phyloP scores from a whole-genome alignment of 225 moss, liverwort and hornwort species.

The Thuidium tamariscinum region DNA sequence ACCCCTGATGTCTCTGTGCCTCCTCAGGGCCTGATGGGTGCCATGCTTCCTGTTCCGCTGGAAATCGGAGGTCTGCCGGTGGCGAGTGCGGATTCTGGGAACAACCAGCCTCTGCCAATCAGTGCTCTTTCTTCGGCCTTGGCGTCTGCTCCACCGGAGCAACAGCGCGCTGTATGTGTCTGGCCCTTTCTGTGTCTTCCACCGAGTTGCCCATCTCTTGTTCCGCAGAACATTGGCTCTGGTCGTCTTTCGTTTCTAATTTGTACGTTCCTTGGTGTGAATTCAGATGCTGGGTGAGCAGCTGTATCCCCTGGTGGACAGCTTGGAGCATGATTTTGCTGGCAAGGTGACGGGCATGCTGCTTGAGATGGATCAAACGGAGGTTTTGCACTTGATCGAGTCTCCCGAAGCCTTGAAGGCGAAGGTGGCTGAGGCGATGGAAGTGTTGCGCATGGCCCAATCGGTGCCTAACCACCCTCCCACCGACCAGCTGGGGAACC shows the following conservation, averaged over 20 bases:
- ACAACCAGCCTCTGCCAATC: slow-evolving; percentile 75
- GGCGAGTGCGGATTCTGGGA: slow-evolving; percentile 46
- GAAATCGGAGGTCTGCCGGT: slow-evolving; percentile 66
- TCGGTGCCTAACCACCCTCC: slow-evolving; percentile 43
- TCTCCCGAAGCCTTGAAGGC: slow-evolving; percentile 88
- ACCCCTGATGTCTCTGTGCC: slow-evolving; percentile 69
- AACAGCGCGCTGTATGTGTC: slow-evolving; percentile 78
- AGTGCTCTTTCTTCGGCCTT: slow-evolving; percentile 89
- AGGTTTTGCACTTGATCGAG: slow-evolving; percentile 94
- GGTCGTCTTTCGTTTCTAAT: not conserved
- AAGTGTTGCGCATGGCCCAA: slow-evolving; percentile 86
- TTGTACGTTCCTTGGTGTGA: not conserved
- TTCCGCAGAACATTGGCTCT: not conserved
- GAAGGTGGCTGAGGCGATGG: slow-evolving; percentile 96
- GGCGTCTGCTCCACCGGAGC: slow-evolving; percentile 87
- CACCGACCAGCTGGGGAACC: slow-evolving; percentile 62
- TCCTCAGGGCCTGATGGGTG: slow-evolving; percentile 81
- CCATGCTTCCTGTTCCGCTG: slow-evolving; percentile 83
- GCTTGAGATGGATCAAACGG: slow-evolving; percentile 96
- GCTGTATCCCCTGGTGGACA: slow-evolving; percentile 79
- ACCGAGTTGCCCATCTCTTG: not conserved
- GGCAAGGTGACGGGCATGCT: slow-evolving; percentile 99
- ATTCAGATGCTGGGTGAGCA: slow-evolving; percentile 94
- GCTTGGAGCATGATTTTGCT: slow-evolving; percentile 81
- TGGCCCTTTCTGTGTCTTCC: not conserved